Conservation (phyloP, 2,329 filamentous ascomycete genomes). For the Xylariales sp. region DNA sequence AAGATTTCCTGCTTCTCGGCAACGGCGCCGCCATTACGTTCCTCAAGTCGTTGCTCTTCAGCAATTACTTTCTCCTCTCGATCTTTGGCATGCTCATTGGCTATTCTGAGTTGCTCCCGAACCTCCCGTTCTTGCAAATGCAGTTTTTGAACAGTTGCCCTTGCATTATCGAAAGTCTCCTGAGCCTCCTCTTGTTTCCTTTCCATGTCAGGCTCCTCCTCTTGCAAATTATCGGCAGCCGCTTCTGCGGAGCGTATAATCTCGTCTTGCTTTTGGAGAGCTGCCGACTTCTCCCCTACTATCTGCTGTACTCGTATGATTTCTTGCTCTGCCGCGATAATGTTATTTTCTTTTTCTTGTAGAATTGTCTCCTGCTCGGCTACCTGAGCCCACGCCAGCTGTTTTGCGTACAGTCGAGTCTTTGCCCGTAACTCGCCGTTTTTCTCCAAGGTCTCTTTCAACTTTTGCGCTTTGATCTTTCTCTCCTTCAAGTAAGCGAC, state of each 20-base stretch:
- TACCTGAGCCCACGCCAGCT: slow-evolving; percentile 86
- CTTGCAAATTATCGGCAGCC: slow-evolving; percentile 35
- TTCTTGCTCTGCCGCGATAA: slow-evolving; percentile 25
- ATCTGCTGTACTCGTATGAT: slow-evolving; percentile 28
- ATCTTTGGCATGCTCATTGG: slow-evolving; percentile 40
- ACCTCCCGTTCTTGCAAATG: slow-evolving; percentile 65
- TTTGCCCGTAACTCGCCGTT: slow-evolving; percentile 61
- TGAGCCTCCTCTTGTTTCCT: slow-evolving; percentile 45
- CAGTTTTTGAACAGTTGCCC: slow-evolving; percentile 47
- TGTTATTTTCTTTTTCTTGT: slow-evolving; percentile 21
- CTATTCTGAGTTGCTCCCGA: slow-evolving; percentile 49
- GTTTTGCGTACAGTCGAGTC: slow-evolving; percentile 53
- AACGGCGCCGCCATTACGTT: slow-evolving; percentile 66
- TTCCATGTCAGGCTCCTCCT: slow-evolving; percentile 41
- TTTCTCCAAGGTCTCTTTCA: slow-evolving; percentile 61
- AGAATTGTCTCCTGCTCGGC: slow-evolving; percentile 64
- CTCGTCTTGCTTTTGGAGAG: slow-evolving; percentile 42
- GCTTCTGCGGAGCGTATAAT: slow-evolving; percentile 34
- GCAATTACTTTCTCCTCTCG: slow-evolving; percentile 44
- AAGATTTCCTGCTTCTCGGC: slow-evolving; percentile 56
- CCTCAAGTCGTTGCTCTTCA: slow-evolving; percentile 59
- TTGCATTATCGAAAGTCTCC: slow-evolving; percentile 47
- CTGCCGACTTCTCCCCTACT: slow-evolving; percentile 42
- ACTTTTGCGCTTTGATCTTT: slow-evolving; percentile 57
- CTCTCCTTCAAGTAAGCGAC: slow-evolving; percentile 55